These are phyloP conservation scores for Fusarium multiceps DNA, from an alignment of 2,329 filamentous ascomycete genomes.

Conservation along the genomic window DNA sequence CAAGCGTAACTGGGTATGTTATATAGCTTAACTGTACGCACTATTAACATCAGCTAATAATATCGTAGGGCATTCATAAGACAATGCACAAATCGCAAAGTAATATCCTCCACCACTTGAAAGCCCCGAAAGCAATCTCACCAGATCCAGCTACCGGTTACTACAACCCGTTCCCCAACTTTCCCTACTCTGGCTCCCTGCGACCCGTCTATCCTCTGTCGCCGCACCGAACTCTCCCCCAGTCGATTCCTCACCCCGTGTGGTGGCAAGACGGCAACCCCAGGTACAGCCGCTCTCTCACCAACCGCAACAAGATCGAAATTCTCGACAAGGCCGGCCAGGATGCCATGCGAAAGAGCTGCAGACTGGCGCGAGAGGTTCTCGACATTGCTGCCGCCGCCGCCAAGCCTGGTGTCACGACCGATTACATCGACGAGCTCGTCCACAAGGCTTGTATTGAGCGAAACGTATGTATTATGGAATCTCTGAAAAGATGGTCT, in stretches of 20 bases:
- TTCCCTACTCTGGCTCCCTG: slow-evolving; percentile 81
- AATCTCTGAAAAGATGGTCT: not conserved
- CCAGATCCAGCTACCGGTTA: slow-evolving; percentile 88
- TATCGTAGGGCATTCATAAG: slow-evolving; percentile 80
- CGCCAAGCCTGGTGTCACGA: slow-evolving; percentile 90
- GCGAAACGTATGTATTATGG: slow-evolving; percentile 75
- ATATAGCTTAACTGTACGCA: not conserved
- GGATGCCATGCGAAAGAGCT: slow-evolving; percentile 93
- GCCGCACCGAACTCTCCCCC: slow-evolving; percentile 76
- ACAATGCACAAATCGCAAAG: slow-evolving; percentile 75
- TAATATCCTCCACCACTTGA: slow-evolving; percentile 77
- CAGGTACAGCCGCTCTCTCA: slow-evolving; percentile 67
- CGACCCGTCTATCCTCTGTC: slow-evolving; percentile 91
- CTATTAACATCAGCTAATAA: slow-evolving; percentile 35
- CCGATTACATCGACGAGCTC: slow-evolving; percentile 93
- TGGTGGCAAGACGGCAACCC: slow-evolving; percentile 88
- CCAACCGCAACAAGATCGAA: slow-evolving; percentile 82
- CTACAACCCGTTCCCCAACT: slow-evolving; percentile 93
- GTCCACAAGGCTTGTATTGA: slow-evolving; percentile 96
- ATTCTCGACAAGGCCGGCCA: slow-evolving; percentile 83
- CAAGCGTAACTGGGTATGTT: slow-evolving; percentile 94
- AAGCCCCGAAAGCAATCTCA: slow-evolving; percentile 86
- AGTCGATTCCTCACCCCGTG: slow-evolving; percentile 84
- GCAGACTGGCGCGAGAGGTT: slow-evolving; percentile 86
- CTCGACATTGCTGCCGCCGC: slow-evolving; percentile 90